These are phyloP conservation scores for Trichocladium antarcticum DNA, from an alignment of 495 filamentous ascomycete species.

Conservation along the genomic window DNA sequence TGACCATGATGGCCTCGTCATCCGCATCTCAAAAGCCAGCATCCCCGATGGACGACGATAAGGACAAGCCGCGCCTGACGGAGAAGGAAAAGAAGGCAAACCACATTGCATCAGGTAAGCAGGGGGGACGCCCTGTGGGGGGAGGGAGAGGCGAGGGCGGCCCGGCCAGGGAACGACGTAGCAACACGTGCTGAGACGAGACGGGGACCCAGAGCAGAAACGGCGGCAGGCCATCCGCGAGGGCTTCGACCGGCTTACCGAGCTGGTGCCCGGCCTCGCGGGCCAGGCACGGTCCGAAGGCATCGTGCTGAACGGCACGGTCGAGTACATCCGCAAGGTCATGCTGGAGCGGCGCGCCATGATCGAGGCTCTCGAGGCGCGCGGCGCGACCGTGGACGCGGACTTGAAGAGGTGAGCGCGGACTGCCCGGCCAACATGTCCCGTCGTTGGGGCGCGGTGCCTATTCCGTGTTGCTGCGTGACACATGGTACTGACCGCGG, in stretches of 20 bases:
- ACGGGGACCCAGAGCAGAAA: constrained; percentile 56
- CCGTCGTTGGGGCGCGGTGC: too few species aligned
- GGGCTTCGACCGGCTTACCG: constrained; percentile 76
- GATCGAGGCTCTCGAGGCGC: constrained; percentile 28
- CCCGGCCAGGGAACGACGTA: too few species aligned
- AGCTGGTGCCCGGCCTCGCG: constrained; percentile 69
- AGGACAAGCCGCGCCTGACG: constrained; percentile 63
- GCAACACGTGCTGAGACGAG: neutral
- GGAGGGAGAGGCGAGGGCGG: too few species aligned
- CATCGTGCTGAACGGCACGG: constrained; percentile 64
- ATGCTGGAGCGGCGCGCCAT: constrained; percentile 50
- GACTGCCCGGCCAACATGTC: too few species aligned
- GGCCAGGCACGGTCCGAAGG: constrained; percentile 81
- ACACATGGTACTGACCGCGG: neutral
- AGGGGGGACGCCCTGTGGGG: too few species aligned
- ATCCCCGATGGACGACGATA: constrained; percentile 8
- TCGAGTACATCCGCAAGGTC: constrained; percentile 58
- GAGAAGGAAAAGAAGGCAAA: constrained; percentile 86
- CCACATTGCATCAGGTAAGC: constrained; percentile 61
- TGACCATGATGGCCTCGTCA: neutral
- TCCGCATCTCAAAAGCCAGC: neutral
- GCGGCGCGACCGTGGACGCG: constrained; percentile 14
- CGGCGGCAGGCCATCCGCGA: constrained; percentile 74
- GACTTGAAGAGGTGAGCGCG: constrained; percentile 14
- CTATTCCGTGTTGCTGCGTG: too few species aligned